Base-by-base conservation (phyloP, 192 early-diverging fungal genomes). In the Linnemannia elongata region DNA sequence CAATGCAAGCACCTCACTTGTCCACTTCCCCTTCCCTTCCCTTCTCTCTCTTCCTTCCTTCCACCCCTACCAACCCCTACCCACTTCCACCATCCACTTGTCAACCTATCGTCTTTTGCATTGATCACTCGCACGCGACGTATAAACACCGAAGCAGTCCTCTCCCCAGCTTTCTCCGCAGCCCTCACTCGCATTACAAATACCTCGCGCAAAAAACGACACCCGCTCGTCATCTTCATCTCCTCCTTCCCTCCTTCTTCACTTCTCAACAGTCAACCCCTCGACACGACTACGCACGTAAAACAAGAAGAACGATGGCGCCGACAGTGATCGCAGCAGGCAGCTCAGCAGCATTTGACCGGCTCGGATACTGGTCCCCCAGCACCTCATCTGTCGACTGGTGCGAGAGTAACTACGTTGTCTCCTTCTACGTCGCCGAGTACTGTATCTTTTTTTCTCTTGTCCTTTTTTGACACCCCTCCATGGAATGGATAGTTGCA, bases 381-480 rank as follows among this genome's bases (percentile, higher is more conserved):
- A 57, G 55, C 33, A 78, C 85, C 8, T 77, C 79, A 18, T 87
- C 85, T 10, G 80, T 87, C 2, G 85, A 87, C 44, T 87, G 85
- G 85, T 87, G 85, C 24, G 85, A 82, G 54, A 82, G 80, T 20
- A 91, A 93, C 85, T 92, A 92, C 80, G 88, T 82, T 4, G 82
- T 89, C 1, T 88, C 89, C 9, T 75, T 45, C 49, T 92, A 90
- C 78, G 72, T 94, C 69, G 91, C 93, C 20, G 93, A 94, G 83
- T 92, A 73, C n/a, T 12, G 8, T 60, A 12, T 60, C 4, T 13
- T 33, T 66, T 13, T 33, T 13, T 27, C n/a, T 27, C 10, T 33
- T 12, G 0, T 24, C n/a, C n/a, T n/a, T n/a, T 33, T 33, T 33
- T 33, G 9, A 17, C 8, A 27, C 12, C 12, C 12, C 27, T 30